A percentile compares a stretch with the other conserved stretches of the same genome.
Conservation (phyloP, 106 monocot genomes). For the Dendrobium nobile region DNA sequence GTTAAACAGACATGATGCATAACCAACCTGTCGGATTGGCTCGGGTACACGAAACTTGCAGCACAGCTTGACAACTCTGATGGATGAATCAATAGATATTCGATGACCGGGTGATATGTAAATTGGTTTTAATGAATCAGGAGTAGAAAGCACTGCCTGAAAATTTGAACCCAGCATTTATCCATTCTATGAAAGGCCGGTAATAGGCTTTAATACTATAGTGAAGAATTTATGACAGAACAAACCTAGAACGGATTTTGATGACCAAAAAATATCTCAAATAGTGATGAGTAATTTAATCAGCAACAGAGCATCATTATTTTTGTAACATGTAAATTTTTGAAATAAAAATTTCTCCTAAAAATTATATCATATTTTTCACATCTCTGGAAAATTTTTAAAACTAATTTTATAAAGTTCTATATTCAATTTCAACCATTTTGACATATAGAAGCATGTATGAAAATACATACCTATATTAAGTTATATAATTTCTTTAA, state of each 20-base stretch:
- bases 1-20: neutral
- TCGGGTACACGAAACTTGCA: slow-evolving; percentile 85
- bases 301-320: neutral
- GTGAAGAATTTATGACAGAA: neutral
- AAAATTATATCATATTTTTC: no score
- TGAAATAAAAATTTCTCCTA: no score
- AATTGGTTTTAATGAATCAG: slow-evolving; percentile 72
- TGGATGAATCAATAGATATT: slow-evolving; percentile 75
- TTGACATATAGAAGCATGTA: no score
- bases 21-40: slow-evolving; percentile 70
- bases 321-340: neutral
- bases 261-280: neutral
- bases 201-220: neutral
- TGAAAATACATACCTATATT: no score
- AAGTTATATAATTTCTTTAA: no score
- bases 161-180: neutral
- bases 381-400: no score
- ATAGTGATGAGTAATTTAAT: neutral
- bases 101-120: slow-evolving; percentile 82
- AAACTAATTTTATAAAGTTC: no score
- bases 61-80: slow-evolving; percentile 47
- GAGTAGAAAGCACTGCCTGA: slow-evolving; percentile 65
- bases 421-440: no score
- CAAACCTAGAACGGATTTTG: neutral
- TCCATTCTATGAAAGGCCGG: neutral